Base-by-base conservation (phyloP, 306 rosid species). In the Trifolium repens region DNA sequence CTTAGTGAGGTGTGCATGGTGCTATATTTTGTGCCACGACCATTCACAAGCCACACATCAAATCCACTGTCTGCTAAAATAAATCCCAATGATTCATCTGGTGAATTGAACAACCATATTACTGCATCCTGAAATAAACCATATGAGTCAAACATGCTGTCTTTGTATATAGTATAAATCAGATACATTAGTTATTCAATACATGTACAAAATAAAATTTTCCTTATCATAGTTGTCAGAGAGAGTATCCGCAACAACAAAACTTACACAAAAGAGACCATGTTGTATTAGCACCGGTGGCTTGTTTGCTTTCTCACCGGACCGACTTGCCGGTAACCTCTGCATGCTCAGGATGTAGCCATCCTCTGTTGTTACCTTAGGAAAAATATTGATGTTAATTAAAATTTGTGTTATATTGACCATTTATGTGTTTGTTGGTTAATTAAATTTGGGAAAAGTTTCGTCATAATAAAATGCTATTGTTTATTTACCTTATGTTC, bases 11-110 rank as follows among this genome's bases (percentile, higher is more conserved):
- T 78, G 46, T 91, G 92, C 8, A 46, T 81, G 1, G 73, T 52
- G 69, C 96, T 88, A 44, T 84, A 87, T 75, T 71, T 79, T 16
- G 92, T 91, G 10, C 94, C 97, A 3, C 97, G 92, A 55, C 81
- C 71, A 66, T 81, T 91, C 9, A 85, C 82, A 46, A 91, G 84
- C 97, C 97, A 91, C 70, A 89, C 92, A 69, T 89, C 94, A 70
- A 72, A 91, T 4, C 94, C 97, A 57, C 80, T 76, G 30, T 89
- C 92, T 2, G 85, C 91, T 80, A 91, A 86, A 37, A 89, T 71
- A 78, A 89, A 89, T 66, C 85, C 91, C 69, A 91, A 11, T 4
- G 97, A 89, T 79, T 85, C 78, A 3, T 81, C 73, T 13, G 94
- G 92, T 71, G 89, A 78, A 22, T 87, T 85, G 35, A 83, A 60